phyloP scores from a whole-genome alignment of 371 early-diverging fungal species.

The Syncephalastrum sp. region DNA sequence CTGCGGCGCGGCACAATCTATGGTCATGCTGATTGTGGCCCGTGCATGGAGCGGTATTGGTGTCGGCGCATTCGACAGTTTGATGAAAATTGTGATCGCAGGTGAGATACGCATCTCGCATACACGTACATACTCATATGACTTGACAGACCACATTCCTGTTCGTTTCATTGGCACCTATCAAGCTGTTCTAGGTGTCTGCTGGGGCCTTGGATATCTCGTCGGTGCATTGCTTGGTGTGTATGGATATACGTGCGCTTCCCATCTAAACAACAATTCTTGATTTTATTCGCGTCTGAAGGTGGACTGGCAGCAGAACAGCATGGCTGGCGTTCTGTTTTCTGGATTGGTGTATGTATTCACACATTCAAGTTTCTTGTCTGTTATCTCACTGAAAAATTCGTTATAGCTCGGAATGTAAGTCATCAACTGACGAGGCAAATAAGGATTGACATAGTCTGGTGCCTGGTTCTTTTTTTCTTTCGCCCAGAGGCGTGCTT shows the following conservation, averaged over 20 bases:
- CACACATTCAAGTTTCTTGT: neutral
- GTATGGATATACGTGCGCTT: neutral
- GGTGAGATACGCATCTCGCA: constrained; percentile 40
- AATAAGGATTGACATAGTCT: neutral
- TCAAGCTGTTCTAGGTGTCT: constrained; percentile 47
- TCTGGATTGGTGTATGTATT: constrained; percentile 40
- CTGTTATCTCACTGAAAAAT: neutral
- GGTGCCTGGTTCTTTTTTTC: neutral
- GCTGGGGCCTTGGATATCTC: constrained; percentile 58
- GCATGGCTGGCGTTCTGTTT: constrained; percentile 38
- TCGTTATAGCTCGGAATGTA: constrained; percentile 32
- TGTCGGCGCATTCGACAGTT: constrained; percentile 66
- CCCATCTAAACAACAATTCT: neutral
- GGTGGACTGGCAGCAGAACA: constrained; percentile 32
- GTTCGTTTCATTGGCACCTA: constrained; percentile 60
- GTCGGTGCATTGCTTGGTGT: constrained; percentile 58
- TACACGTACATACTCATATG: neutral
- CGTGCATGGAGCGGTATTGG: constrained; percentile 71
- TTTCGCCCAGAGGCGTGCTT: constrained; percentile 17
- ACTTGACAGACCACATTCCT: constrained; percentile 39
- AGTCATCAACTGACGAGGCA: constrained; percentile 1
- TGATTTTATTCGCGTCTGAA: neutral
- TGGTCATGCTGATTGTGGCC: constrained; percentile 66
- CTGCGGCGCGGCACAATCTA: constrained; percentile 66
- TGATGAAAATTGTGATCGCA: constrained; percentile 71